Evolutionary conservation across 106 monocot genomes (phyloP), one percentile per base, ranked within the genome.

Genomic region (Cymbidium sinense): DNA sequence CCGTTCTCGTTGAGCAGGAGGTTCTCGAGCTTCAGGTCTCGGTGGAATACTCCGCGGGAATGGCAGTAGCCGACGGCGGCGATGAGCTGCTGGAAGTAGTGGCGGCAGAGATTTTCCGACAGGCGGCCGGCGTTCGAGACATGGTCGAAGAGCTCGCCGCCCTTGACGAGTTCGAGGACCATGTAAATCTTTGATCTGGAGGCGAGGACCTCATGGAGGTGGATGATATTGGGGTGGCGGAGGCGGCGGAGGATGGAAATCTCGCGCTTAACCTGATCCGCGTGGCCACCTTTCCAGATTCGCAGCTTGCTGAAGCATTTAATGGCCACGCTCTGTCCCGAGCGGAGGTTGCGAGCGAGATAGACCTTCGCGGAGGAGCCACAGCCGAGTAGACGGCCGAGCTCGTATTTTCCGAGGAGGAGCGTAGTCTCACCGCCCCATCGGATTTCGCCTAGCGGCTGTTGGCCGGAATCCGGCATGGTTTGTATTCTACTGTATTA

Each of bases 21-120:
- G 80, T 96, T 96, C 83, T 96, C 96, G 37, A 90, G 96, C 77
- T 96, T 93, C 79, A 96, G 96, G 50, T 96, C 96, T 20, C 96
- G 89, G 70, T 96, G 96, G 85, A 86, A 93, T 43, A 96, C 93
- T 67, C 93, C 95, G 65, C 90, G 93, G 27, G 88, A 81, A 81
- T 96, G 95, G 87, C 93, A 96, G 89, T 87, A 93, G 27, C 80
- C 87, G 50, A 96, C 87, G 23, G 95, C 93, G 61, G 87, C 86
- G 81, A 96, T 83, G 37, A 96, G 84, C 80, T 96, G 95, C 34
- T 89, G 93, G 87, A 96, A 96, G 87, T 84, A 89, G 18, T 18
- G 34, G 33, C 81, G 75, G 75, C 44, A 58, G 20, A 65, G 65
- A 37, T 75, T 36, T 21, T 81, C 81, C 9, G 81, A 58, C 35